Percentiles rank a stretch among this genome's conserved stretches.
phyloP scores from a whole-genome alignment of 2,329 filamentous ascomycete genomes.

The Cordyceps tenuipes region DNA sequence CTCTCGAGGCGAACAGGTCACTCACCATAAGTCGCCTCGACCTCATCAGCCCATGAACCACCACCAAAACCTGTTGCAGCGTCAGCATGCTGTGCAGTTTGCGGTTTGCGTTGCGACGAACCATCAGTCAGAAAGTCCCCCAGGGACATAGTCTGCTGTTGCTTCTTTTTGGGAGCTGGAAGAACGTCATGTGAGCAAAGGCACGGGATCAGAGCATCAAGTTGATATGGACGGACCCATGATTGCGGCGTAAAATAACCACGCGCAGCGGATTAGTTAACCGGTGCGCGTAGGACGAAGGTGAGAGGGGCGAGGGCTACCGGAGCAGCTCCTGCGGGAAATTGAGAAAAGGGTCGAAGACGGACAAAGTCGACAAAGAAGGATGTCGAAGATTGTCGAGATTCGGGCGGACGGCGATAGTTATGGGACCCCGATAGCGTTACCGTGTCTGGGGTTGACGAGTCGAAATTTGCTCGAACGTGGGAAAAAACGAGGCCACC shows the following conservation, averaged over 20 bases:
- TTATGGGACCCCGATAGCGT: conserved; percentile 29
- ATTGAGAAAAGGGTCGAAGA: conserved; percentile 10
- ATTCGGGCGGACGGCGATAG: conserved; percentile 18
- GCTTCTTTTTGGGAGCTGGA: conserved; percentile 84
- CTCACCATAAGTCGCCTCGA: conserved; percentile 77
- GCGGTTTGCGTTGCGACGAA: conserved; percentile 40
- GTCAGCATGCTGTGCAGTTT: conserved; percentile 19
- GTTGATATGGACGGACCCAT: conserved; percentile 42
- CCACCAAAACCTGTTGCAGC: conserved; percentile 40
- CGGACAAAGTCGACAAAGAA: conserved; percentile 6
- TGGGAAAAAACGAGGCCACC: conserved; percentile 26
- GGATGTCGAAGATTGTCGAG: conserved; percentile 15
- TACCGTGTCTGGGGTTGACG: conserved; percentile 35
- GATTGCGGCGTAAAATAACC: conserved; percentile 44
- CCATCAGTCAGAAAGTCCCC: conserved; percentile 92
- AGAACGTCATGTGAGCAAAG: conserved; percentile 13
- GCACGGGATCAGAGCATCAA: conserved; percentile 5
- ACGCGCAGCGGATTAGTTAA: conserved; percentile 37
- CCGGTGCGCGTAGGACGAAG: conserved; percentile 31
- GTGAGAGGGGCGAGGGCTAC: conserved; percentile 16
- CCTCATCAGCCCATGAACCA: conserved; percentile 96
- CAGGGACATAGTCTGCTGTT: conserved; percentile 93
- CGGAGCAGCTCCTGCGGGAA: conserved; percentile 9
- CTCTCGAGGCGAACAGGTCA: neutral
- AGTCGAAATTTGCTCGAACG: conserved; percentile 36